These are phyloP conservation scores for Candida freyschussii DNA, from an alignment of 1,139 yeast species.

Conservation along the genomic window DNA sequence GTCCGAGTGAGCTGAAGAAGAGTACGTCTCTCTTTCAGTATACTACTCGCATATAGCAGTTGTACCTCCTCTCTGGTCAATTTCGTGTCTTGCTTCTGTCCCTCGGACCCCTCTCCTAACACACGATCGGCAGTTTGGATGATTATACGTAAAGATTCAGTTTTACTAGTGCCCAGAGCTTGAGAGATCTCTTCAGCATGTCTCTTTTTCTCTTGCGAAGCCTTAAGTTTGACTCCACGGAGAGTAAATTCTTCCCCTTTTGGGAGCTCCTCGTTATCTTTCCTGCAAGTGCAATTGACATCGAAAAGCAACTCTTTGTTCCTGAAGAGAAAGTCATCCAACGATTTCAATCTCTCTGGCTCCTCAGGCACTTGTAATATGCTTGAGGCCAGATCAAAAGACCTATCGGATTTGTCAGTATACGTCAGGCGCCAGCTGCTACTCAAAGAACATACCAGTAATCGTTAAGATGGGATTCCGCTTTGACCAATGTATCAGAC, in stretches of 20 bases:
- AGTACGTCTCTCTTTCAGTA: slow-evolving; percentile 43
- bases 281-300: slow-evolving; percentile 35
- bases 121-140: slow-evolving; percentile 36
- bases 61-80: slow-evolving; percentile 17
- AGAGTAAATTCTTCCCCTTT: slow-evolving; percentile 12
- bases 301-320: slow-evolving; percentile 32
- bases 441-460: no score
- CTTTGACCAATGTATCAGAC: no score
- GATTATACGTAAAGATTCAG: slow-evolving; percentile 45
- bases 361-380: slow-evolving; percentile 15
- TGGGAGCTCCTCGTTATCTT: slow-evolving; percentile 7
- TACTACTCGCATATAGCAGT: slow-evolving; percentile 30
- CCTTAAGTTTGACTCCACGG: slow-evolving; percentile 14
- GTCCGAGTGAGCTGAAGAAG: slow-evolving; percentile 15
- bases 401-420: slow-evolving; percentile 18
- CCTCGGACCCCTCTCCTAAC: slow-evolving; percentile 28
- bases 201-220: slow-evolving; percentile 9
- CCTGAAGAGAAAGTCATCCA: slow-evolving; percentile 41
- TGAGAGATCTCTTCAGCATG: slow-evolving; percentile 31
- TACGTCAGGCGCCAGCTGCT: no score
- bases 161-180: slow-evolving; percentile 33
- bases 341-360: slow-evolving; percentile 30
- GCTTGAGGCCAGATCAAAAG: slow-evolving; percentile 23
- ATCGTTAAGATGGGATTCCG: no score
- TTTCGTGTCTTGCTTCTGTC: slow-evolving; percentile 26